These are phyloP conservation scores for Diaporthe citri DNA, from an alignment of 2,329 filamentous ascomycete genomes.

Conservation along the genomic window DNA sequence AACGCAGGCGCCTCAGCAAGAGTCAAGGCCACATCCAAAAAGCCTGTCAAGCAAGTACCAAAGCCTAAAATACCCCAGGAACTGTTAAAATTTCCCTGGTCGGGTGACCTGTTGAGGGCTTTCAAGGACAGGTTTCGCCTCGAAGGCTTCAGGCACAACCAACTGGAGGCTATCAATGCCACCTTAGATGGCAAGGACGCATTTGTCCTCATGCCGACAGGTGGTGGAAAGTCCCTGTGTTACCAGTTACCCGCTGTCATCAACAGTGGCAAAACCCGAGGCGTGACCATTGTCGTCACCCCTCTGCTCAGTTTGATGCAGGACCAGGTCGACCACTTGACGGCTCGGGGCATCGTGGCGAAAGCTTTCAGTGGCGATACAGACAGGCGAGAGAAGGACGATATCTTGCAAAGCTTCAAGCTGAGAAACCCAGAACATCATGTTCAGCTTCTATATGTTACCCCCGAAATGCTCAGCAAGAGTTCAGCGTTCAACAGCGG, in stretches of 20 bases:
- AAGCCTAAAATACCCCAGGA: constrained; percentile 59
- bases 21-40: constrained; percentile 49
- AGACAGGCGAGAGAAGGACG: constrained; percentile 69
- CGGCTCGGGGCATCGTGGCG: constrained; percentile 80
- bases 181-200: constrained; percentile 89
- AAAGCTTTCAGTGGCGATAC: constrained; percentile 86
- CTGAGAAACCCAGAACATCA: constrained; percentile 77
- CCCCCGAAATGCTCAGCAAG: constrained; percentile 95
- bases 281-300: constrained; percentile 94
- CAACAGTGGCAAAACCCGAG: constrained; percentile 81
- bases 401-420: constrained; percentile 75
- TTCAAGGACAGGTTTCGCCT: constrained; percentile 88
- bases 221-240: constrained; percentile 95
- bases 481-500: constrained; percentile 76
- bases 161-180: constrained; percentile 95
- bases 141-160: constrained; percentile 88
- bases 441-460: constrained; percentile 92
- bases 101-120: constrained; percentile 83
- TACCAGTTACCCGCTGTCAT: constrained; percentile 95
- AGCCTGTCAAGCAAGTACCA: constrained; percentile 44
- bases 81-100: constrained; percentile 82
- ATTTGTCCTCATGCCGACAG: constrained; percentile 98
- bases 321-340: constrained; percentile 91
- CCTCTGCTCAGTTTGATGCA: constrained; percentile 96
- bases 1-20: constrained; percentile 54